phyloP scores from a whole-genome alignment of 345 rosid genomes.

The Theobroma cacao region DNA sequence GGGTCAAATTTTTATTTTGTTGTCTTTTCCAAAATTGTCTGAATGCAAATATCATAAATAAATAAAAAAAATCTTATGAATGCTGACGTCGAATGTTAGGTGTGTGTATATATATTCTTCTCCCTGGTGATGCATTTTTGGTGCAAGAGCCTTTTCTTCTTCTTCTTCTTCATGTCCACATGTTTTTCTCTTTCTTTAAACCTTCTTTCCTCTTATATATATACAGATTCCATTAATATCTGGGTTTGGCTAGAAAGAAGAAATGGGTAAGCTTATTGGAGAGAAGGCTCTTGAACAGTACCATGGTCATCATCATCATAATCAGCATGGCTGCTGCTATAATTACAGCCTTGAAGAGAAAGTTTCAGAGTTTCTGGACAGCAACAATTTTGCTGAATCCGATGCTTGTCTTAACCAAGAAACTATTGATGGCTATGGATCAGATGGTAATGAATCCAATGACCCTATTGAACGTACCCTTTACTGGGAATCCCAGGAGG shows the following conservation, averaged over 20 bases:
- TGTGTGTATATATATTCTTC: background rate
- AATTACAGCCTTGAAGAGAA: slow-evolving; percentile 34
- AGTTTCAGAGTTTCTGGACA: slow-evolving; percentile 23
- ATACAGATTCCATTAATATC: too few species aligned
- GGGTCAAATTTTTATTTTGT: too few species aligned
- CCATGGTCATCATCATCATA: background rate
- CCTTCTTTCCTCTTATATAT: background rate
- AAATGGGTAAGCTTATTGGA: slow-evolving; percentile 27
- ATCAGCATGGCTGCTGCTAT: background rate
- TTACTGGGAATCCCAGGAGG: slow-evolving; percentile 47
- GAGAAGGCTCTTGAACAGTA: slow-evolving; percentile 23
- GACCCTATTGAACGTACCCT: slow-evolving; percentile 18
- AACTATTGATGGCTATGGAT: slow-evolving; percentile 7
- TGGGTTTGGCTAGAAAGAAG: background rate
- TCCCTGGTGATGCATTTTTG: background rate
- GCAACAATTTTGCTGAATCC: slow-evolving; percentile 1
- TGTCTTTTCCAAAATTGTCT: background rate
- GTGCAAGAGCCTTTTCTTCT: slow-evolving; percentile 13
- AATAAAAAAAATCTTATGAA: background rate
- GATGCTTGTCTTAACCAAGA: background rate
- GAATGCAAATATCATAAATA: background rate
- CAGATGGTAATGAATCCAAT: background rate
- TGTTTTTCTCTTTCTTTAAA: background rate
- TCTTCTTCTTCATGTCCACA: background rate
- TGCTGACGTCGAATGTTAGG: background rate